Percentiles rank a stretch among this genome's conserved stretches.
These are phyloP conservation scores for Orbilia blumenaviensis DNA, from an alignment of 2,329 filamentous ascomycete species.

Conservation along the genomic window DNA sequence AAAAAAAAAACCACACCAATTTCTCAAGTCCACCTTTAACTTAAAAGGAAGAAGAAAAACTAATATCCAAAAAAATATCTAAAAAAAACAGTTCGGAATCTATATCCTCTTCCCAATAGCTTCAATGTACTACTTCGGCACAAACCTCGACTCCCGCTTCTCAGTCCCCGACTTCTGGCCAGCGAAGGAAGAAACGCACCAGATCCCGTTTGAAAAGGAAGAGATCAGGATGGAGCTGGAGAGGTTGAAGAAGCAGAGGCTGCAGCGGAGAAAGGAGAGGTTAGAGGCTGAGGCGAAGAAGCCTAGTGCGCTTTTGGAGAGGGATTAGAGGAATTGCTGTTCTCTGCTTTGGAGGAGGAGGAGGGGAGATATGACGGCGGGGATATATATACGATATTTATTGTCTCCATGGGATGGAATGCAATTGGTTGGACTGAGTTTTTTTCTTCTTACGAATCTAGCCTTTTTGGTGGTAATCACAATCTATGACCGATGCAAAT, in stretches of 20 bases:
- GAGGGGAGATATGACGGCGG: too few relatives aligned
- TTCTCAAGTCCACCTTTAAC: not conserved
- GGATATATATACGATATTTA: not conserved
- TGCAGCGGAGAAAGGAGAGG: conserved; percentile 56
- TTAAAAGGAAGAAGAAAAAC: too few relatives aligned
- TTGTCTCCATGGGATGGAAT: too few relatives aligned
- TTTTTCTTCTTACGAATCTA: not conserved
- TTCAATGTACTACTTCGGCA: conserved; percentile 99
- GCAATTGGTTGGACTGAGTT: too few relatives aligned
- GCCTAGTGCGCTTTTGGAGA: conserved; percentile 16
- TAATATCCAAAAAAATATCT: not conserved
- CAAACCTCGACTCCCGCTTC: conserved; percentile 94
- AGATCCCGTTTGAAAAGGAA: conserved; percentile 77
- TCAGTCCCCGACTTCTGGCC: conserved; percentile 93
- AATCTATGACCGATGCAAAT: too few relatives aligned
- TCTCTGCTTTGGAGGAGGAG: not conserved
- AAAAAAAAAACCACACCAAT: conserved; percentile 51
- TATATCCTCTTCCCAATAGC: conserved; percentile 99
- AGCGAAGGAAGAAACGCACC: conserved; percentile 77
- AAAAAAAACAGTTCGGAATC: conserved; percentile 77
- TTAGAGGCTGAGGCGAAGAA: conserved; percentile 27
- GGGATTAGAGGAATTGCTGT: conserved; percentile 10
- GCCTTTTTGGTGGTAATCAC: too few relatives aligned
- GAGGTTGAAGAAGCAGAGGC: conserved; percentile 63
- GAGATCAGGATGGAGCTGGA: conserved; percentile 85